These are phyloP conservation scores for Coccomyxa sp. DNA, from an alignment of 139 green algal genomes.

Conservation along the genomic window DNA sequence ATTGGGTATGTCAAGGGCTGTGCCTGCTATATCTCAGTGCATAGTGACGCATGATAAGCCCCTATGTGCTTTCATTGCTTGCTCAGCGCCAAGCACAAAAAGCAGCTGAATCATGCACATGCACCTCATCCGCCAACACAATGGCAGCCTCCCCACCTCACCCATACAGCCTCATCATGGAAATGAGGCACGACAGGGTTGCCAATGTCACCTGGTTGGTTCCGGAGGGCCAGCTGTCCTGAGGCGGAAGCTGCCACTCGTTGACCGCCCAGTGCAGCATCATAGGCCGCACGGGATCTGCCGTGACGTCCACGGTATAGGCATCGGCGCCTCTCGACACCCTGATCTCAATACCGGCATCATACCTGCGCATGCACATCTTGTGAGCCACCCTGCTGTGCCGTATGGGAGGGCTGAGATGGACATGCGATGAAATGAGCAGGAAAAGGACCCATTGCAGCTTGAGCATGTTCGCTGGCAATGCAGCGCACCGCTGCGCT, in stretches of 20 bases:
- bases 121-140: too few relatives aligned
- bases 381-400: too few relatives aligned
- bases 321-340: not conserved
- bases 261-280: conserved; percentile 77
- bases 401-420: too few relatives aligned
- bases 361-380: too few relatives aligned
- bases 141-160: too few relatives aligned
- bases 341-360: not conserved
- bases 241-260: conserved; percentile 58
- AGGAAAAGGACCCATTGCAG: too few relatives aligned
- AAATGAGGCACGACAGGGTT: not conserved
- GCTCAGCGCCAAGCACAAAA: too few relatives aligned
- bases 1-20: not conserved
- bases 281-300: conserved; percentile 8
- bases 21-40: not conserved
- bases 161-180: not conserved
- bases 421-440: too few relatives aligned
- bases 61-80: too few relatives aligned
- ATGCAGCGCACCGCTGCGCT: too few relatives aligned
- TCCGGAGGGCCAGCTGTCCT: conserved; percentile 20
- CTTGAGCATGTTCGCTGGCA: too few relatives aligned
- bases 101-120: too few relatives aligned
- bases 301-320: not conserved
- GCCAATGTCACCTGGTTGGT: conserved; percentile 18
- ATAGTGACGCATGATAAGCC: not conserved